A percentile compares a stretch with the other conserved stretches of the same genome.
phyloP scores from a whole-genome alignment of 2,329 filamentous ascomycete species.

The Scopulariopsis brevicaulis region DNA sequence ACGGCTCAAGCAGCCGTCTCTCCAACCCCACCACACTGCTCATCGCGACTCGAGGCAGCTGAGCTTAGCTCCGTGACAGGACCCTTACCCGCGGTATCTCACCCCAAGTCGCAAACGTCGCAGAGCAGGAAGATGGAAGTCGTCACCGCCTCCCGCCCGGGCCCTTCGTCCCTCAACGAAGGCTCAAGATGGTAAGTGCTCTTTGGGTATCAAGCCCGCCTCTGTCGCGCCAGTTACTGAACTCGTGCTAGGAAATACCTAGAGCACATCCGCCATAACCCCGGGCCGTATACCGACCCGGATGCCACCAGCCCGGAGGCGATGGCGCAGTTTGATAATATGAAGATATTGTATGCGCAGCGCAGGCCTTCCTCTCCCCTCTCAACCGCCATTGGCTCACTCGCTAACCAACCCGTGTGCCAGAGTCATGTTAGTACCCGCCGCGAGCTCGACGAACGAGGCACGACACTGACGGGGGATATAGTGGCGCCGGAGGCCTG shows the following conservation, averaged over 20 bases:
- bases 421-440: constrained; percentile 37
- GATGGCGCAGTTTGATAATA: constrained; percentile 47
- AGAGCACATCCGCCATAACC: constrained; percentile 64
- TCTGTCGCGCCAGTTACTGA: constrained; percentile 7
- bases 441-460: constrained; percentile 6
- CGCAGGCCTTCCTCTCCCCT: constrained; percentile 5
- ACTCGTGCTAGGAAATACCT: constrained; percentile 65
- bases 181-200: constrained; percentile 3
- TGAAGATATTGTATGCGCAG: constrained; percentile 63
- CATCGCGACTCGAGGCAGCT: neutral
- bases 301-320: constrained; percentile 39
- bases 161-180: neutral
- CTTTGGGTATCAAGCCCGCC: neutral
- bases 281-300: constrained; percentile 72
- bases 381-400: neutral
- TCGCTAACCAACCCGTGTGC: neutral
- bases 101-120: neutral
- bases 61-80: neutral
- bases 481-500: constrained; percentile 80
- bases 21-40: neutral
- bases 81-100: neutral
- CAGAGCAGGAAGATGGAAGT: neutral
- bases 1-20: neutral
- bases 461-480: constrained; percentile 8
- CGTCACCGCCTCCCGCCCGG: neutral